Evolutionary conservation across 1,139 yeast genomes (phyloP).

Genomic region (Pichia sp.): DNA sequence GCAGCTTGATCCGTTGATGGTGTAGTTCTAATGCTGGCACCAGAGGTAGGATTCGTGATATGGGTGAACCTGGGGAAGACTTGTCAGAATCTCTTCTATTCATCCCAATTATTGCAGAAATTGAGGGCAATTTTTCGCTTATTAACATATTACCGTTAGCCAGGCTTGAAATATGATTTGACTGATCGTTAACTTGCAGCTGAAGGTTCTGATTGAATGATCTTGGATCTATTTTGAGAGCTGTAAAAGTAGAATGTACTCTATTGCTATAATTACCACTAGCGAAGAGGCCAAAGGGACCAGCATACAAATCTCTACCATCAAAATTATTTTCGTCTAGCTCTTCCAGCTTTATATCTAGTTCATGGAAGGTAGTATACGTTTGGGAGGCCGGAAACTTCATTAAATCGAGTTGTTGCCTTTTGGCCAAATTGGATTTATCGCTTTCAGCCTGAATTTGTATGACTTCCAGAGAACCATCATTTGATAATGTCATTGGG

Average conservation of each 20-base stretch:
- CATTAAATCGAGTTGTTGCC: slow-evolving; percentile 72
- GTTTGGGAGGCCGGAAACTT: slow-evolving; percentile 49
- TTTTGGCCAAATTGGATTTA: slow-evolving; percentile 28
- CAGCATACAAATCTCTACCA: slow-evolving; percentile 31
- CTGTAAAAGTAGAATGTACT: not conserved
- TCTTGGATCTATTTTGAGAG: too few species aligned
- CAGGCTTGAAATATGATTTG: not conserved
- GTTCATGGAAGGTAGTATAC: slow-evolving; percentile 69
- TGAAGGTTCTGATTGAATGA: not conserved
- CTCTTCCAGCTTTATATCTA: slow-evolving; percentile 63
- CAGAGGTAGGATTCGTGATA: slow-evolving; percentile 9
- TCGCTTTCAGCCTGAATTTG: slow-evolving; percentile 13
- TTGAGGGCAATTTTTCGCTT: slow-evolving; percentile 3
- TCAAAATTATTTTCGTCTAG: slow-evolving; percentile 35
- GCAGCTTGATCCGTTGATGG: slow-evolving; percentile 12
- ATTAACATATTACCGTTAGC: too few species aligned
- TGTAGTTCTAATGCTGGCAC: slow-evolving; percentile 15
- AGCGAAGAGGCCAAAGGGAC: slow-evolving; percentile 68
- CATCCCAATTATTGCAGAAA: slow-evolving; percentile 1
- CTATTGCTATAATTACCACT: not conserved
- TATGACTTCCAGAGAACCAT: slow-evolving; percentile 19
- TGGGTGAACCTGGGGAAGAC: not conserved
- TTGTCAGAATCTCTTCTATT: not conserved
- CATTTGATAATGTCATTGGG: slow-evolving; percentile 33
- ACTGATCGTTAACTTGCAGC: not conserved